Conservation (phyloP, 331 rosid genomes). For the Rhamnella rubrinervis region DNA sequence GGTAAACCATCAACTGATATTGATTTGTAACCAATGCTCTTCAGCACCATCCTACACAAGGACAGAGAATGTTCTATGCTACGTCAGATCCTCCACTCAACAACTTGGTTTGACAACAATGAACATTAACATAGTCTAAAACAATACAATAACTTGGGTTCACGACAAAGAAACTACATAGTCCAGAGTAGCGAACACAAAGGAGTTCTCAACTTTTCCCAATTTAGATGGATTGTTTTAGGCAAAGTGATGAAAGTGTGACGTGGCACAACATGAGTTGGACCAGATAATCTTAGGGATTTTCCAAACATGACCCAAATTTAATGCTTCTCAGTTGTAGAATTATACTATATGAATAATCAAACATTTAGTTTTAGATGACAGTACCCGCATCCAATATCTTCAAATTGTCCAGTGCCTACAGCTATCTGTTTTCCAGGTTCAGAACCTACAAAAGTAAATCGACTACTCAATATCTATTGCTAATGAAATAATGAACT, state of each 20-base stretch:
- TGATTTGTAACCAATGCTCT: slow-evolving; percentile 96
- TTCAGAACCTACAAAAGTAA: slow-evolving; percentile 52
- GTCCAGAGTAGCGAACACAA: neutral
- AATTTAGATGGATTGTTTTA: neutral
- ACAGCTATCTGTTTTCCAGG: slow-evolving; percentile 74
- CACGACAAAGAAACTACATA: neutral
- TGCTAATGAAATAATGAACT: too few species aligned
- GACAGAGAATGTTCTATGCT: slow-evolving; percentile 17
- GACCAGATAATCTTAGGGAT: neutral
- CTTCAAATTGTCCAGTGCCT: slow-evolving; percentile 76
- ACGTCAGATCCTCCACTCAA: slow-evolving; percentile 6
- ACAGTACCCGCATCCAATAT: slow-evolving; percentile 70
- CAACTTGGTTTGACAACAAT: slow-evolving; percentile 8
- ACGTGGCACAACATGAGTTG: neutral
- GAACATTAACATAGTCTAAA: neutral
- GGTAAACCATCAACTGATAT: slow-evolving; percentile 78
- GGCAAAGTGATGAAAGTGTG: neutral
- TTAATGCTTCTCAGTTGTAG: neutral
- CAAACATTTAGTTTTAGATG: slow-evolving; percentile 13
- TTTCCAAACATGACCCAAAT: too few species aligned
- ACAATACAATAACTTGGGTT: too few species aligned
- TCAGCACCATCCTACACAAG: slow-evolving; percentile 66
- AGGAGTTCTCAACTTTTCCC: neutral
- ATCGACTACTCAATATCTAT: slow-evolving; percentile 5
- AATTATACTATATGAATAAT: neutral